Conservation (phyloP, 345 rosid genomes). For the Populus tremula region DNA sequence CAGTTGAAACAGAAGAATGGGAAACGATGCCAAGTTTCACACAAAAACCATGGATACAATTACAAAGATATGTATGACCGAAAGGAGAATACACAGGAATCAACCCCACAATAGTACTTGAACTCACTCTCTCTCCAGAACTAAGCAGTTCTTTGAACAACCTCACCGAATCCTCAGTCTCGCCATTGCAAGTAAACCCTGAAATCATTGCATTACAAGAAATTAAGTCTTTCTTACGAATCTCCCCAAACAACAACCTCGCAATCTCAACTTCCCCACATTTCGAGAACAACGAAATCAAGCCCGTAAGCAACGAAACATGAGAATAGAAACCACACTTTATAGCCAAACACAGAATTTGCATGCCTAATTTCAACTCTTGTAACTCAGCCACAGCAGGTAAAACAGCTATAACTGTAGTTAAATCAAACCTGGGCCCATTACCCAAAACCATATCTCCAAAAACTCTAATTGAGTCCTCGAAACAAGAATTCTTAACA, state of each 20-base stretch:
- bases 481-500: constrained; percentile 42
- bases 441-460: constrained; percentile 42
- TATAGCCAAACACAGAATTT: constrained; percentile 52
- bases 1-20: constrained; percentile 53
- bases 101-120: constrained; percentile 65
- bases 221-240: constrained; percentile 55
- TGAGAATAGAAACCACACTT: constrained; percentile 54
- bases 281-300: constrained; percentile 59
- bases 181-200: constrained; percentile 56
- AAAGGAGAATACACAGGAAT: constrained; percentile 63
- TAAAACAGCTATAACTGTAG: constrained; percentile 54
- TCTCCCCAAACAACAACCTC: constrained; percentile 45
- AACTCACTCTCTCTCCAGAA: constrained; percentile 44
- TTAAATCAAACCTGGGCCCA: constrained; percentile 40
- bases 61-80: constrained; percentile 51
- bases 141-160: constrained; percentile 50
- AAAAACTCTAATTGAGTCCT: constrained; percentile 48
- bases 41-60: constrained; percentile 53
- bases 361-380: constrained; percentile 54
- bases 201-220: constrained; percentile 79
- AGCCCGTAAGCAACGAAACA: constrained; percentile 57
- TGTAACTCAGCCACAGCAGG: constrained; percentile 76
- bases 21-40: constrained; percentile 47
- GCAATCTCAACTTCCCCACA: constrained; percentile 47
- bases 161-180: constrained; percentile 45